A percentile compares a stretch with the other conserved stretches of the same genome.
Evolutionary conservation across 2,329 filamentous ascomycete genomes (phyloP).

Genomic region (Alternaria brassicae): DNA sequence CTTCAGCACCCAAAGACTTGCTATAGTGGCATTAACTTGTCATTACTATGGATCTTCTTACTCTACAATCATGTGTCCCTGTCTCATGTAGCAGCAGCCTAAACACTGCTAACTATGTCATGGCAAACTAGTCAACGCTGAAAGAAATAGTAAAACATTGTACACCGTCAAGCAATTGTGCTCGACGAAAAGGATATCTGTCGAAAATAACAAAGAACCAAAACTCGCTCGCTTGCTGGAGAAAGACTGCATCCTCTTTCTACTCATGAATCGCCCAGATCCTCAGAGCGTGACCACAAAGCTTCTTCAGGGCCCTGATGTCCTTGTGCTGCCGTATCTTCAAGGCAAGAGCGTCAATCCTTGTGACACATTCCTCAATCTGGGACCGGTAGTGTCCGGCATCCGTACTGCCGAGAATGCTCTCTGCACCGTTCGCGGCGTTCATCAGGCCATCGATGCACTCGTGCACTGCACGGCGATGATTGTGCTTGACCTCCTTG

Average conservation of each 20-base stretch:
- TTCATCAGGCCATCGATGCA: not conserved
- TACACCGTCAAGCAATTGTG: not conserved
- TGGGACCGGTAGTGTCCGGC: not conserved
- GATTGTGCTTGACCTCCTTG: not conserved
- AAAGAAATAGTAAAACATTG: not conserved
- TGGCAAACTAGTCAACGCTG: not conserved
- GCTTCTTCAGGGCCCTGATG: slow-evolving; percentile 1
- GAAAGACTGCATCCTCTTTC: not conserved
- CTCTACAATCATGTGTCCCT: too few species aligned
- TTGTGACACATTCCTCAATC: slow-evolving; percentile 6
- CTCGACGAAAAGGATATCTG: not conserved
- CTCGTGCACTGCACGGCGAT: not conserved
- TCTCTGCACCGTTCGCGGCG: slow-evolving; percentile 2
- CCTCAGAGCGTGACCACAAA: slow-evolving; percentile 7
- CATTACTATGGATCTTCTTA: not conserved
- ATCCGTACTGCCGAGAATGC: slow-evolving; percentile 2
- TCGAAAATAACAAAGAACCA: not conserved
- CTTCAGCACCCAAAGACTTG: not conserved
- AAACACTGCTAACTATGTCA: too few species aligned
- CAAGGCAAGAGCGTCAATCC: not conserved
- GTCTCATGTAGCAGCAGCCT: too few species aligned
- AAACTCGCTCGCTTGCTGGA: not conserved
- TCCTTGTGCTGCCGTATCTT: not conserved
- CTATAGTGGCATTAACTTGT: not conserved
- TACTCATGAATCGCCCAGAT: slow-evolving; percentile 6